Evolutionary conservation across 208 protist genomes (phyloP), one percentile per base, ranked within the genome.

Genomic region (Crithidia bombi): DNA sequence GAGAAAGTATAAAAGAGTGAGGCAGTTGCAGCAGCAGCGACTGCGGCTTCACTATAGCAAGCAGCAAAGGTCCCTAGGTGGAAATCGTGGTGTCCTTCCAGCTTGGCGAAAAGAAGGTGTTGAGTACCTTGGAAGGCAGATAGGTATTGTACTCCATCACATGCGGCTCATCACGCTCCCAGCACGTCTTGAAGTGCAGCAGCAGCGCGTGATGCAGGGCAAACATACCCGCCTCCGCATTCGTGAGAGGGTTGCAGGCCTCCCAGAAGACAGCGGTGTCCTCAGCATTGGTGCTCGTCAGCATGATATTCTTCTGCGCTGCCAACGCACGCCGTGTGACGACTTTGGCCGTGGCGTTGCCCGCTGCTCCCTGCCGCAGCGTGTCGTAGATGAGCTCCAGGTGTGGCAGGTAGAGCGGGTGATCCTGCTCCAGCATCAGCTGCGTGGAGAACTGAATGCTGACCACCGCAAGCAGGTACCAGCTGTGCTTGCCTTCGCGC

Each of bases 141-240:
- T 92, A 95, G 25, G 77, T 90, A 64, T 81, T 85, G 78, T 93
- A 95, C 51, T 86, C 82, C 92, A 94, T 94, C 47, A 94, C 86
- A 38, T 89, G 83, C n/a, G 92, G 92, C 55, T 79, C 44, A 65
- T 97, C 87, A 9, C 82, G 76, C 58, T 86, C 79, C 92, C 92
- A 97, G 71, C 80, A 86, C 23, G 56, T 68, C 65, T 90, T 89
- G 59, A 94, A 97, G 68, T 91, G 76, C 47, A 90, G 65, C 54
- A 97, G 68, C 32, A 97, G 73, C 36, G 82, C 75, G 68, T 94
- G 86, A 63, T 97, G 90, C 41, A 97, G 78, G 15, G 76, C 44
- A 43, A 80, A 82, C 57, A 94, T 68, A n/a, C 90, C 90, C 0
- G 66, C 86, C 67, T 93, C 86, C 35, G 81, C 82, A 49, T 88